Evolutionary conservation across 169 alveolate genomes (phyloP), one percentile per base, ranked within the genome.

Genomic region (Plasmodium adleri): DNA sequence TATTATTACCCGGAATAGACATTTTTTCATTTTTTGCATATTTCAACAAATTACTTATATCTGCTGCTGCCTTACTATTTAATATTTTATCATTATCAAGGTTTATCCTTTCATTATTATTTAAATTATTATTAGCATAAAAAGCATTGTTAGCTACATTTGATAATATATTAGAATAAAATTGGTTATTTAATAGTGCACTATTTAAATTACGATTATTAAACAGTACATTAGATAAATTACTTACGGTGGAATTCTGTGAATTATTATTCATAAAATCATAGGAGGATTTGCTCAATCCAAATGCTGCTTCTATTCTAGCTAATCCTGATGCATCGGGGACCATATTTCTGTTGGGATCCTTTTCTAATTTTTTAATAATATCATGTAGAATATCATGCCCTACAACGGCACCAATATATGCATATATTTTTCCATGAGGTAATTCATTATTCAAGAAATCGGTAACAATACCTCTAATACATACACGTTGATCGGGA

Each of bases 401-500:
- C 1, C 97, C 97, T 0, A 95, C 96, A 1, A 95, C 94, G 5
- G 97, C 96, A 72, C 97, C 97, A 43, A 95, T 95, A 92, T 94
- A 95, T 50, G 97, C 93, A 88, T 95, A 95, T 49, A 96, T 95
- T 70, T 96, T 96, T 28, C 97, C 93, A 73, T 96, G 97, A 47
- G 95, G 96, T 12, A 96, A 92, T 76, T 96, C 96, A 78, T 96
- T 96, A 87, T 94, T 93, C 62, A 96, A 90, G 66, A 96, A 96
- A 75, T 95, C 96, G 5, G 97, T 95, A 1, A 96, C 96, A 15
- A 94, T 92, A 20, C 97, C 98, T 32, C 98, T 88, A 47, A 96
- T 96, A 88, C 97, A 94, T 74, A 94, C 96, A n/a, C 98, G 83
- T 93, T 96, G 98, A 63, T 95, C 96, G 6, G 96, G 97, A 2